Base-by-base conservation (phyloP, 2,329 filamentous ascomycete species). In the Scytalidium lignicola region DNA sequence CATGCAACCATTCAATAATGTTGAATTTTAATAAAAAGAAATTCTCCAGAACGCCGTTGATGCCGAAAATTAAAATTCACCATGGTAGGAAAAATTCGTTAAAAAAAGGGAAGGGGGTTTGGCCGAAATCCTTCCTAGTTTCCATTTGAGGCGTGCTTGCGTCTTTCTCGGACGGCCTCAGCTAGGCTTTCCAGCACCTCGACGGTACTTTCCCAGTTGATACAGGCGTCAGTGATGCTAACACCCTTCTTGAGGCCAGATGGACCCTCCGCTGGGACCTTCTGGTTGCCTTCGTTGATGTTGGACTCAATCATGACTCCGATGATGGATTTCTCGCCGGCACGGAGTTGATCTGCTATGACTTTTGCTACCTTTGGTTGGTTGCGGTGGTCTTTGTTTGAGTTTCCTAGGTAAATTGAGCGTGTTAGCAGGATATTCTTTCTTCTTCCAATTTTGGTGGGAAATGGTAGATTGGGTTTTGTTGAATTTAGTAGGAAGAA, bases 281-380 rank as follows among this genome's bases (percentile, higher is more conserved):
- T 96, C 66, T 90, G 86, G 76, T 85, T 89, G 57, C 82, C 84
- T 73, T 96, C 93, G 69, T 92, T 83, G 76, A 97, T 92, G 73
- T 97, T 92, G 65, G 90, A 96, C 76, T 99, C 92, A 61, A 99
- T 95, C 92, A 99, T 99, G 65, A 97, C 90, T 67, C 91, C 93
- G 57, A 97, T 81, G 62, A 99, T 95, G 56, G 82, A 85, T 51
- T 82, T 85, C 74, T 99, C 89, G 51, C 92, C 92, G 56, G 86
- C 84, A 46, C 86, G 83, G 56, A 99, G 78, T 74, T 99, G 92
- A 48, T 95, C 88, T 26, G 80, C 86, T 53, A 99, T 75, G 46
- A 77, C 78, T 67, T 86, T 81, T 56, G 92, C 90, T 41, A 97
- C 92, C 72, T 92, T 86, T 62, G 93, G 93, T 74, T 99, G 92